Percentiles rank a stretch among this genome's conserved stretches.
Evolutionary conservation across 169 alveolate genomes (phyloP).

Genomic region (Cryptosporidium bovis): DNA sequence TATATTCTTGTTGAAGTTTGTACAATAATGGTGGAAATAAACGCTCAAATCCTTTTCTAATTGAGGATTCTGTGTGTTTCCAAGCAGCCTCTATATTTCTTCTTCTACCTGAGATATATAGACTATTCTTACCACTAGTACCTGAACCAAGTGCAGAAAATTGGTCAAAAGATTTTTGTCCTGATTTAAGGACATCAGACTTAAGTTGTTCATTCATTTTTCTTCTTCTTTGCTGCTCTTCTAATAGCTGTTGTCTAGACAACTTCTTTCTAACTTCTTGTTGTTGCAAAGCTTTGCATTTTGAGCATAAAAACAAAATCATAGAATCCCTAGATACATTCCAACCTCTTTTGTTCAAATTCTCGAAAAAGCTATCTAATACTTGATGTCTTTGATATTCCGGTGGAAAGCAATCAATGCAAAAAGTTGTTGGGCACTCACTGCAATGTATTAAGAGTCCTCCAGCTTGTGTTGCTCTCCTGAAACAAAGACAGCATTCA

Average conservation of each 20-base stretch:
- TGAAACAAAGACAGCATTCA: conserved; percentile 90
- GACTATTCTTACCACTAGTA: conserved; percentile 16
- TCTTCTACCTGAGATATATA: conserved; percentile 57
- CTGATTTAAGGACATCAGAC: conserved; percentile 71
- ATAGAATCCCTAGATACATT: conserved; percentile 87
- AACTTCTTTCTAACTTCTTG: conserved; percentile 87
- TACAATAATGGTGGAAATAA: conserved; percentile 52
- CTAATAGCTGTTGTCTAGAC: conserved; percentile 84
- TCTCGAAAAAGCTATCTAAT: conserved; percentile 87
- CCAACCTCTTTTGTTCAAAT: conserved; percentile 88
- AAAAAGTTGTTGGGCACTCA: conserved; percentile 90
- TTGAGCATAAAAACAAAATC: conserved; percentile 89
- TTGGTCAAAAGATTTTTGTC: conserved; percentile 53
- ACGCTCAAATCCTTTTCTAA: conserved; percentile 60
- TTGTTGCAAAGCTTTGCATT: conserved; percentile 90
- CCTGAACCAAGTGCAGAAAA: conserved; percentile 15
- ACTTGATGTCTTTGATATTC: conserved; percentile 82
- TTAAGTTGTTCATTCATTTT: conserved; percentile 72
- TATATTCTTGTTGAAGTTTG: conserved; percentile 61
- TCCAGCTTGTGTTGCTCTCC: conserved; percentile 91
- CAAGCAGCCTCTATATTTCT: conserved; percentile 72
- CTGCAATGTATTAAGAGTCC: conserved; percentile 91
- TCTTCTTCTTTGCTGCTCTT: conserved; percentile 66
- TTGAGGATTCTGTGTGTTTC: conserved; percentile 57
- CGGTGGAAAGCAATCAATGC: conserved; percentile 93